Evolutionary conservation across 805 yeast species (phyloP).

Genomic region (Lachancea mirantina): DNA sequence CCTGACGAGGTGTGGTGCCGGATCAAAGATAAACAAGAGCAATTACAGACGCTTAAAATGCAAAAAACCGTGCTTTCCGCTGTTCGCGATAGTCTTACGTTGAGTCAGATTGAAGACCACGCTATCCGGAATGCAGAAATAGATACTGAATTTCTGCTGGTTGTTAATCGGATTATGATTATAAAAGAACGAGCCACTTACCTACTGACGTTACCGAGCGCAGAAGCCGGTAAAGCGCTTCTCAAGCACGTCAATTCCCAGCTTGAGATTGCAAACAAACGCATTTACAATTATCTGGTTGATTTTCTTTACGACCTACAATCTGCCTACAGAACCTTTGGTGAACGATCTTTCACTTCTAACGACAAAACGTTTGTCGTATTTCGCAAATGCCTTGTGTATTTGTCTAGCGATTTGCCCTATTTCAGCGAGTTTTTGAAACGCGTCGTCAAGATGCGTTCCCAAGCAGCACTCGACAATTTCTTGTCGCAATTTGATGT

Average conservation of each 20-base stretch:
- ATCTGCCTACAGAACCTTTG: conserved; percentile 14
- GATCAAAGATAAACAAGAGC: conserved; percentile 14
- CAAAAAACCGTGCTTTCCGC: conserved; percentile 46
- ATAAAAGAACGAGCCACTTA: conserved; percentile 65
- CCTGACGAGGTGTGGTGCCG: conserved; percentile 7
- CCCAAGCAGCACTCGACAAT: conserved; percentile 56
- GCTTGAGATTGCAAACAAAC: conserved; percentile 47
- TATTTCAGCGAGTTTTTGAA: conserved; percentile 53
- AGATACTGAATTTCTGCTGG: conserved; percentile 49
- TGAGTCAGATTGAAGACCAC: conserved; percentile 66
- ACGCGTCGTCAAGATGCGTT: conserved; percentile 62
- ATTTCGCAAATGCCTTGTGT: conserved; percentile 31
- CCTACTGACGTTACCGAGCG: conserved; percentile 62
- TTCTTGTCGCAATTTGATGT: conserved; percentile 50
- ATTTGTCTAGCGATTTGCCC: conserved; percentile 37
- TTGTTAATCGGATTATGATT: conserved; percentile 51
- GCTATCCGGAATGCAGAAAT: conserved; percentile 38
- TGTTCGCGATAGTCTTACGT: conserved; percentile 55
- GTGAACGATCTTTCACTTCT: conserved; percentile 12
- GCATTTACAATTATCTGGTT: conserved; percentile 40
- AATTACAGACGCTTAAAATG: conserved; percentile 24
- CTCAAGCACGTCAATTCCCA: conserved; percentile 50
- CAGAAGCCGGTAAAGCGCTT: conserved; percentile 56
- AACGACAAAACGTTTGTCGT: conserved; percentile 14
- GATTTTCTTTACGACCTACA: conserved; percentile 29